phyloP scores from a whole-genome alignment of 2,329 filamentous ascomycete species.

The Lachnellula arida region DNA sequence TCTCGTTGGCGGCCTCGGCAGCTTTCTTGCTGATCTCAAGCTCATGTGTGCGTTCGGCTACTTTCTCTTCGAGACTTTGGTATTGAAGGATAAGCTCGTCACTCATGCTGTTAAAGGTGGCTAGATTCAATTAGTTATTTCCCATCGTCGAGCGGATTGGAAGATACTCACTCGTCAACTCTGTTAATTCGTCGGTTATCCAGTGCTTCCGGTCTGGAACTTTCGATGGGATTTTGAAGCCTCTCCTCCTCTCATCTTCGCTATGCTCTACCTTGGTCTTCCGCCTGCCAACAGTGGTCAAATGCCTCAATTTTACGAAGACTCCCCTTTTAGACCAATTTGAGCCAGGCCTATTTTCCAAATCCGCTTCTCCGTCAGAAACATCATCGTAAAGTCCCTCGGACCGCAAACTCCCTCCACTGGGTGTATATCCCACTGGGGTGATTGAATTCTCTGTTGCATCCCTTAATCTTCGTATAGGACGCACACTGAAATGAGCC shows the following conservation, averaged over 20 bases:
- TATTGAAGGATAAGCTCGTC: slow-evolving; percentile 88
- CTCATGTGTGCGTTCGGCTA: slow-evolving; percentile 75
- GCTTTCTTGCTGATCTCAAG: slow-evolving; percentile 87
- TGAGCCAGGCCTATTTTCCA: slow-evolving; percentile 25
- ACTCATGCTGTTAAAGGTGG: slow-evolving; percentile 89
- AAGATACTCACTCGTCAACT: slow-evolving; percentile 36
- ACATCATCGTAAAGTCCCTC: slow-evolving; percentile 20
- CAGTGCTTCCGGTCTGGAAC: slow-evolving; percentile 71
- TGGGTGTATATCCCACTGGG: slow-evolving; percentile 30
- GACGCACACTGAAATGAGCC: slow-evolving; percentile 75
- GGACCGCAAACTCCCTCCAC: slow-evolving; percentile 26
- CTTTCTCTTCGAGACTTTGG: slow-evolving; percentile 75
- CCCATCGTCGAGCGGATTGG: neutral
- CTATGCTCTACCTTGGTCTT: slow-evolving; percentile 35
- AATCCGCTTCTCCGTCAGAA: slow-evolving; percentile 20
- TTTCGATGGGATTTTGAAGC: slow-evolving; percentile 80
- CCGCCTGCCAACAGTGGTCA: slow-evolving; percentile 21
- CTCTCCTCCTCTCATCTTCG: slow-evolving; percentile 33
- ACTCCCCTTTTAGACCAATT: slow-evolving; percentile 31
- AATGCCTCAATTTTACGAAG: slow-evolving; percentile 24
- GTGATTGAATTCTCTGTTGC: slow-evolving; percentile 30
- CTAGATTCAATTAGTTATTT: slow-evolving; percentile 47
- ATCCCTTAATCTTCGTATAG: slow-evolving; percentile 42
- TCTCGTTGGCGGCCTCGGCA: slow-evolving; percentile 91
- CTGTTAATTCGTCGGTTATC: slow-evolving; percentile 79